A percentile compares a stretch with the other conserved stretches of the same genome.
Conservation (phyloP, 2,329 filamentous ascomycete genomes). For the Bisporella sp. region DNA sequence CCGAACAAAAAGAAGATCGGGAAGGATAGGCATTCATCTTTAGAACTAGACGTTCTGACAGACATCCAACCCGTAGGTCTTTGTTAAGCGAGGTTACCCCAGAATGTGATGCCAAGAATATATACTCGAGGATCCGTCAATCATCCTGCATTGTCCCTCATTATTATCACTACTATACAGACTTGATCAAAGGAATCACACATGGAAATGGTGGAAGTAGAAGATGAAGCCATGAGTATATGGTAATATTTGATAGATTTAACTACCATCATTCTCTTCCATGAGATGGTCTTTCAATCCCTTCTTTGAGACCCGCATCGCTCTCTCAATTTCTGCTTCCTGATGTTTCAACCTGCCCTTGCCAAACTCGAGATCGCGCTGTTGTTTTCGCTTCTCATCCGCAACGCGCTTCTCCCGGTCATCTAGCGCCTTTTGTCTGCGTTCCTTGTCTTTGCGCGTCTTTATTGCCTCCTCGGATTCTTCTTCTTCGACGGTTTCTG, state of each 20-base stretch:
- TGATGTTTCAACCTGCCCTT: conserved; percentile 57
- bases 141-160: too few species aligned
- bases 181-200: too few species aligned
- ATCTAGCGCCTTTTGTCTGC: conserved; percentile 59
- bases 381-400: conserved; percentile 54
- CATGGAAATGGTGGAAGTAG: too few species aligned
- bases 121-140: too few species aligned
- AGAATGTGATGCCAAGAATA: too few species aligned
- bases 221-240: too few species aligned
- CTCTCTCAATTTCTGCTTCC: conserved; percentile 59
- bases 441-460: conserved; percentile 44
- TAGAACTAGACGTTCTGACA: too few species aligned
- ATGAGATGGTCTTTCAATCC: conserved; percentile 56
- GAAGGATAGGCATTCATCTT: too few species aligned
- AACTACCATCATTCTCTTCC: conserved; percentile 7
- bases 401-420: conserved; percentile 56
- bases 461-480: conserved; percentile 46
- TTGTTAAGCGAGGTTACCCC: too few species aligned
- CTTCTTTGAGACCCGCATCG: conserved; percentile 61
- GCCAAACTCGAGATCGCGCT: conserved; percentile 51
- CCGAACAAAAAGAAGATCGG: too few species aligned
- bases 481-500: conserved; percentile 36
- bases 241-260: not conserved
- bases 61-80: too few species aligned
- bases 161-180: too few species aligned